These are phyloP conservation scores for Sporisorium scitamineum DNA, from an alignment of 1,284 basidiomycete species.

Conservation along the genomic window DNA sequence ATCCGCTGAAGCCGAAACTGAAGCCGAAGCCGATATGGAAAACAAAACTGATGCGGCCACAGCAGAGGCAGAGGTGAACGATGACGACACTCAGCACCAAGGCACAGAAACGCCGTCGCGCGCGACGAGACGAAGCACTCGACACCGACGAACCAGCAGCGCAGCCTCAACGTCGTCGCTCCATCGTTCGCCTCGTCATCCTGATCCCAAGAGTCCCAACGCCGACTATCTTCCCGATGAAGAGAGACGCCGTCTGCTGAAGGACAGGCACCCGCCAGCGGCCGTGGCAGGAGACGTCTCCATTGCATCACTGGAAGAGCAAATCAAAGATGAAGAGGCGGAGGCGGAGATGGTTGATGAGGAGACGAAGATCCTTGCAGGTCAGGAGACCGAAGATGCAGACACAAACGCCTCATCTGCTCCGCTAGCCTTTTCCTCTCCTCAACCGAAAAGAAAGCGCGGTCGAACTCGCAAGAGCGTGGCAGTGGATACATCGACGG, in stretches of 20 bases:
- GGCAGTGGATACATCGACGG: neutral
- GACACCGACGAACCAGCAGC: conserved; percentile 22
- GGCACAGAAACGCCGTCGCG: conserved; percentile 19
- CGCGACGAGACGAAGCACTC: conserved; percentile 11
- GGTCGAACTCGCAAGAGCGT: conserved; percentile 21
- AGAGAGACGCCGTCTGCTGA: conserved; percentile 24
- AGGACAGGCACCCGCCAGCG: conserved; percentile 25
- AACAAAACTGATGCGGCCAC: neutral
- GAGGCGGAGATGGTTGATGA: neutral
- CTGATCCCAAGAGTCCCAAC: conserved; percentile 32
- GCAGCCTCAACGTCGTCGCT: conserved; percentile 23
- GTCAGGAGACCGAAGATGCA: neutral
- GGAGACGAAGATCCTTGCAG: neutral
- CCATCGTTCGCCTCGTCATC: conserved; percentile 41
- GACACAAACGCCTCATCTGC: neutral
- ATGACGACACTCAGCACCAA: conserved; percentile 1
- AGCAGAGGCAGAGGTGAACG: neutral
- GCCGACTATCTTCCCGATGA: conserved; percentile 47
- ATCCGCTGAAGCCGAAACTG: neutral
- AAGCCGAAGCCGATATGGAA: neutral
- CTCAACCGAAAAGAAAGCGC: conserved; percentile 19
- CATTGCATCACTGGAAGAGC: conserved; percentile 36
- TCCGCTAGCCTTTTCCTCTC: neutral
- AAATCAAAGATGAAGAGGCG: conserved; percentile 9
- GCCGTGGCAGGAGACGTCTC: conserved; percentile 20